phyloP scores from a whole-genome alignment of 2,329 filamentous ascomycete species.

The Botryosphaeria agaves region DNA sequence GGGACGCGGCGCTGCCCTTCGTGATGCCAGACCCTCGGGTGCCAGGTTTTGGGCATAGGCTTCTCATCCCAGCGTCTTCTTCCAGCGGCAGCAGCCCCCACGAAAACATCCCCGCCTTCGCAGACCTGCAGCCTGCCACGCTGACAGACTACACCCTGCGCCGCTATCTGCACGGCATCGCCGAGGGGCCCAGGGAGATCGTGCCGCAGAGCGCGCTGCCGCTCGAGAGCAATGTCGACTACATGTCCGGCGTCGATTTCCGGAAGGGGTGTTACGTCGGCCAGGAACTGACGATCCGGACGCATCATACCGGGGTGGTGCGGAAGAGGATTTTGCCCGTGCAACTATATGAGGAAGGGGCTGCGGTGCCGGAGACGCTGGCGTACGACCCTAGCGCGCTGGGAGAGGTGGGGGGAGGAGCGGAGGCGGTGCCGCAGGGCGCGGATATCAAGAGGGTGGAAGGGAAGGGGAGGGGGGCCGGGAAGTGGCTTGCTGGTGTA shows the following conservation, averaged over 20 bases:
- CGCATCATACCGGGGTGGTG: conserved; percentile 84
- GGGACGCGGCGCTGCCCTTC: too few relatives aligned
- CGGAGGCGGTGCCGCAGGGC: conserved; percentile 2
- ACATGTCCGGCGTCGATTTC: conserved; percentile 76
- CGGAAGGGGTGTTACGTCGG: conserved; percentile 94
- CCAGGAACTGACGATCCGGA: conserved; percentile 91
- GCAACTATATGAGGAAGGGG: conserved; percentile 42
- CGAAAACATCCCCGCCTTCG: conserved; percentile 11
- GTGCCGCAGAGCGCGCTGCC: conserved; percentile 54
- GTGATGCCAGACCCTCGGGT: conserved; percentile 10
- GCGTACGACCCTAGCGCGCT: conserved; percentile 30
- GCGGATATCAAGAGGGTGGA: conserved; percentile 36
- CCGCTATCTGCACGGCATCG: conserved; percentile 62
- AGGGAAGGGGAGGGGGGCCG: conserved; percentile 48
- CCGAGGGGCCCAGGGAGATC: conserved; percentile 76
- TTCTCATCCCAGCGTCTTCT: conserved; percentile 13
- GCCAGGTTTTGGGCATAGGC: conserved; percentile 16
- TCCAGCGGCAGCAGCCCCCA: conserved; percentile 11
- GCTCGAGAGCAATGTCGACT: conserved; percentile 77
- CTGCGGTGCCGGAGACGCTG: conserved; percentile 22
- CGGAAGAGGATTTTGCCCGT: conserved; percentile 78
- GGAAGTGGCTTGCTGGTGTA: conserved; percentile 62
- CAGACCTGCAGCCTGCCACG: conserved; percentile 24
- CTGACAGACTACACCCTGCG: conserved; percentile 49
- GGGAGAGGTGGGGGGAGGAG: conserved; percentile 14